Conservation (phyloP, 176 grass and related monocot genomes). For the Zoysia japonica region DNA sequence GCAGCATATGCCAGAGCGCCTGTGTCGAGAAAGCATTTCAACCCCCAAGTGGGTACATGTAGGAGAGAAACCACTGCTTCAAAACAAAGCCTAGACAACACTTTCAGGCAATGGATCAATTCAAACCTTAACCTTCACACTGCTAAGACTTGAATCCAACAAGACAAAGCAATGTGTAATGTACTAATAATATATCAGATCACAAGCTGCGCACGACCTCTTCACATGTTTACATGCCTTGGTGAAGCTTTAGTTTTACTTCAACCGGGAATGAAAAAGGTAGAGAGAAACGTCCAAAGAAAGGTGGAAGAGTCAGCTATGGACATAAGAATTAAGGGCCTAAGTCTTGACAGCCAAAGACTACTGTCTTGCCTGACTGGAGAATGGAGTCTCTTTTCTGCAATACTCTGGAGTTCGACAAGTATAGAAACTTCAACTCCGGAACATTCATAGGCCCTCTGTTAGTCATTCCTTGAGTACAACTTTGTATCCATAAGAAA, state of each 20-base stretch:
- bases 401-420: not conserved
- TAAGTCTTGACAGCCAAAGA: constrained; percentile 35
- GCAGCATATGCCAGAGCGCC: not conserved
- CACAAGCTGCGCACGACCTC: constrained; percentile 7
- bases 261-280: constrained; percentile 17
- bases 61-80: not conserved
- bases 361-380: constrained; percentile 6
- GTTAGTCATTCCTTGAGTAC: constrained; percentile 38
- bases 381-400: not conserved
- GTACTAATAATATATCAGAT: constrained; percentile 21
- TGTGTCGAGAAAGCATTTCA: not conserved
- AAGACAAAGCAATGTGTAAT: constrained; percentile 25
- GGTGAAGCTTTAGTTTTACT: constrained; percentile 34
- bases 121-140: constrained; percentile 36
- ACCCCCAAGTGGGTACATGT: not conserved
- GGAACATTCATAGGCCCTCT: constrained; percentile 31
- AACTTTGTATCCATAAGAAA: constrained; percentile 44
- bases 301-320: constrained; percentile 46
- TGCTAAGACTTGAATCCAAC: constrained; percentile 26
- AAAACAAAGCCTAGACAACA: not conserved
- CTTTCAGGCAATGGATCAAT: constrained; percentile 32
- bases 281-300: constrained; percentile 38
- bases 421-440: constrained; percentile 25
- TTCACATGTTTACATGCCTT: constrained; percentile 34
- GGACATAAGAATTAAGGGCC: constrained; percentile 49